Evolutionary conservation across 2,329 filamentous ascomycete species (phyloP).

Genomic region (Botryotinia globosa): DNA sequence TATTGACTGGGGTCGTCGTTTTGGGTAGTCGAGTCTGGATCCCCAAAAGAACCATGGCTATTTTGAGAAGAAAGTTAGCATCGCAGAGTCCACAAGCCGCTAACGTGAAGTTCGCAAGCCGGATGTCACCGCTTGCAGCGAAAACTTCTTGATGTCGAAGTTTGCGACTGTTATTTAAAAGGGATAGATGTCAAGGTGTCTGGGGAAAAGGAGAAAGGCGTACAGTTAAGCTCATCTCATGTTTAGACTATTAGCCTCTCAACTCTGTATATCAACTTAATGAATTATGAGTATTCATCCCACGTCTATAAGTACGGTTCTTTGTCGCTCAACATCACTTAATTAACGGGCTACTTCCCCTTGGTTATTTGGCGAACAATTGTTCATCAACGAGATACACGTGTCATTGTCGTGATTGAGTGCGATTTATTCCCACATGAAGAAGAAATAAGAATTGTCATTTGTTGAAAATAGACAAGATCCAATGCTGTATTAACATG

Average conservation of each 20-base stretch:
- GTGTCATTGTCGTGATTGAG: not conserved
- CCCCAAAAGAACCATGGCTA: slow-evolving; percentile 60
- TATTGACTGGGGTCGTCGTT: slow-evolving; percentile 79
- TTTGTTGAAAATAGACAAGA: slow-evolving; percentile 1
- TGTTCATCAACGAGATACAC: not conserved
- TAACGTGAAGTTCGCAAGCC: not conserved
- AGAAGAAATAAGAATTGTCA: not conserved
- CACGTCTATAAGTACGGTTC: not conserved
- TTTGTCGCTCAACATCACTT: no score
- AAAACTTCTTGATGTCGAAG: not conserved
- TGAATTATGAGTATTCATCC: not conserved
- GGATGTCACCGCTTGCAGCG: not conserved
- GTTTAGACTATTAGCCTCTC: slow-evolving; percentile 4
- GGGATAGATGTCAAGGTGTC: not conserved
- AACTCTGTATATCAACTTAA: slow-evolving; percentile 10
- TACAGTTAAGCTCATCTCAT: slow-evolving; percentile 1
- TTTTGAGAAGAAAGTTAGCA: slow-evolving; percentile 48
- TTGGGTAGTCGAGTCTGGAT: slow-evolving; percentile 76
- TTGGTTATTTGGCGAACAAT: not conserved
- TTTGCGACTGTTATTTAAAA: not conserved
- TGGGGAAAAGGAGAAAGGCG: not conserved
- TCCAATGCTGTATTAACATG: not conserved
- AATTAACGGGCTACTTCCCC: not conserved
- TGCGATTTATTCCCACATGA: not conserved
- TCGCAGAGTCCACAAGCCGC: slow-evolving; percentile 20